Evolutionary conservation across 768 basidiomycete genomes (phyloP), one percentile per base, ranked within the genome.

Genomic region (Rhodotorula paludigena): DNA sequence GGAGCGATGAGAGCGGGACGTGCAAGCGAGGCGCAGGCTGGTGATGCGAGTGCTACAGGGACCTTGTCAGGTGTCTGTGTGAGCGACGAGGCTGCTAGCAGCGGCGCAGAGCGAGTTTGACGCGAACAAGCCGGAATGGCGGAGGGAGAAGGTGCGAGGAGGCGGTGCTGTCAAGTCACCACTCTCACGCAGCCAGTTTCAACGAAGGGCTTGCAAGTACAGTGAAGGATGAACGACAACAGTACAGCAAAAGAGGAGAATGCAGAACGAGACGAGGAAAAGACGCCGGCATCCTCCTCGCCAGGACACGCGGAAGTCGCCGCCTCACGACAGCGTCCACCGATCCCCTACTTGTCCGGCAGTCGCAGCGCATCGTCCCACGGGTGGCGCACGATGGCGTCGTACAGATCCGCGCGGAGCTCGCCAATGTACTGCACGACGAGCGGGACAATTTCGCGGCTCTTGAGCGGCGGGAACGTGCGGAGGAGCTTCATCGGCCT

Each of bases 401-500:
- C 89, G 74, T 93, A 96, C 9, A 94, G 81, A 33, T 89, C 89
- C 45, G 87, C 74, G 2, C 91, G 92, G 18, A 98, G 82, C 74
- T 97, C 92, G 63, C 92, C 86, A 33, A 98, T 91, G 47, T 97
- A 85, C 0, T 91, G 92, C 23, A 97, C 90, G 2, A 92, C 90
- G 74, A 97, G 90, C 3, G 89, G 90, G 60, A 97, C 88, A 55
- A 97, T 88, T 41, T 88, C 86, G 23, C 87, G 78, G 2, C 92
- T 90, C 71, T 94, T 87, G 2, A 99, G 83, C 0, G 91, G 89
- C 9, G 96, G 96, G 77, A 98, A 94, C 1, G 88, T 94, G 30
- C 94, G 87, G 7, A 99, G 82, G 12, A 96, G 83, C 63, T 89
- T 87, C 92, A 97, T 97, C 3, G 96, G 96, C 66, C 92, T 96